Base-by-base conservation (phyloP, 257 asterid genomes). In the Euphrasia confusa region DNA sequence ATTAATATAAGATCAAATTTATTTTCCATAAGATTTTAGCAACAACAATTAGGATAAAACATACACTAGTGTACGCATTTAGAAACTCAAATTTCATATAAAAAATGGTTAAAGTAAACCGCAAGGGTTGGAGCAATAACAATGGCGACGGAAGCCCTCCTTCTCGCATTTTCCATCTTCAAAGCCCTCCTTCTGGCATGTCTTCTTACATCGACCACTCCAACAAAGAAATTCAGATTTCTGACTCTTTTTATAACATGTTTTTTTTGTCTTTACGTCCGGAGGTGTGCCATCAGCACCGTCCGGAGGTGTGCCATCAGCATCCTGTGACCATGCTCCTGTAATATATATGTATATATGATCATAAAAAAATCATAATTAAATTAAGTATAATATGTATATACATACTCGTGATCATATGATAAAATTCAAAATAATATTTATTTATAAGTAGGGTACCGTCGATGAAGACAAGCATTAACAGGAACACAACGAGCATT, bases 121-220 rank as follows among this genome's bases (percentile, higher is more conserved):
- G 24, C 71, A 71, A 50, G 65, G 70, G 30, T 17, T 53, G 57
- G 1, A 59, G 68, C 76, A 71, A 26, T 50, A 71, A 54, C 76
- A 71, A 0, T 54, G 63, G 39, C 64, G 76, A 11, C 72, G 76
- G 24, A 21, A 21, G 24, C 24, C 24, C 24, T 21, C 24, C 24
- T 21, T 21, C 24, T 21, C 24, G 24, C 24, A 21, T 21, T 21
- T 21, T 21, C 24, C 24, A 21, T 21, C 24, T 21, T 21, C 24
- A 17, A 71, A 18, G 53, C 72, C 72, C 44, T 71, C 72, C 9
- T n/a, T 2, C 11, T 6, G 14, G 71, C 71, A 67, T 14, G 7
- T 30, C 1, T 17, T 30, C 12, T 6, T 12, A 32, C 71, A 67
- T 67, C n/a, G 24, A 21, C 24, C 24, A 21, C 24, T 21, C 24